A percentile compares a stretch with the other conserved stretches of the same genome.
phyloP scores from a whole-genome alignment of 2,329 filamentous ascomycete species.

The Penicillium sp. region DNA sequence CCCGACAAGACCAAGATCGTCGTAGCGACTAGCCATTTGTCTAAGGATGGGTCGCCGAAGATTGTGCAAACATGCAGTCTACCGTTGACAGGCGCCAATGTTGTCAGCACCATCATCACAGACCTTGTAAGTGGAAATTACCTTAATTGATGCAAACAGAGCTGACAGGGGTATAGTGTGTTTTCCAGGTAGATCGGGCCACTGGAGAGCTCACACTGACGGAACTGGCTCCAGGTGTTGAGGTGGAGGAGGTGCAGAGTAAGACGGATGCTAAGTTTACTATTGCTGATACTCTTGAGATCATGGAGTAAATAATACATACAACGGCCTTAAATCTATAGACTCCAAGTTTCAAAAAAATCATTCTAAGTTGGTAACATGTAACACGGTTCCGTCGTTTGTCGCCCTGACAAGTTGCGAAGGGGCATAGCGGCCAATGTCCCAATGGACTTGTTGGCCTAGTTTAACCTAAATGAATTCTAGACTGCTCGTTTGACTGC shows the following conservation, averaged over 20 bases:
- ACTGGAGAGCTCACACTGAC: constrained; percentile 53
- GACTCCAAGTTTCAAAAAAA: too few species aligned
- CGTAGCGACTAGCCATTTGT: constrained; percentile 67
- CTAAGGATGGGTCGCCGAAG: constrained; percentile 67
- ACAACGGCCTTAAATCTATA: neutral
- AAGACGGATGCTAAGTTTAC: constrained; percentile 70
- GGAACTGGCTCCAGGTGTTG: constrained; percentile 67
- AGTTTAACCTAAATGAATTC: too few species aligned
- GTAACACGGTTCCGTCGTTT: too few species aligned
- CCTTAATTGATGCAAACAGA: neutral
- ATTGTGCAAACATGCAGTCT: constrained; percentile 63
- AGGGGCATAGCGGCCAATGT: too few species aligned
- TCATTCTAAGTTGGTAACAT: too few species aligned
- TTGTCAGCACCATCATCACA: constrained; percentile 71
- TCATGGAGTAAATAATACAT: constrained; percentile 42
- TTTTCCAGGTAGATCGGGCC: constrained; percentile 70
- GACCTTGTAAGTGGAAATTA: constrained; percentile 60
- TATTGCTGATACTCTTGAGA: constrained; percentile 59
- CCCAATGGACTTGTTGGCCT: too few species aligned
- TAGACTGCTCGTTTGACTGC: too few species aligned
- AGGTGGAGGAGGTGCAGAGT: constrained; percentile 64
- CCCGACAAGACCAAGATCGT: constrained; percentile 71
- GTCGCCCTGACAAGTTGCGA: too few species aligned
- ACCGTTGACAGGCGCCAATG: constrained; percentile 64
- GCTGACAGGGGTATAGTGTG: constrained; percentile 53